Evolutionary conservation across 2,329 filamentous ascomycete genomes (phyloP).

Genomic region (Amauroascus verrucosus): DNA sequence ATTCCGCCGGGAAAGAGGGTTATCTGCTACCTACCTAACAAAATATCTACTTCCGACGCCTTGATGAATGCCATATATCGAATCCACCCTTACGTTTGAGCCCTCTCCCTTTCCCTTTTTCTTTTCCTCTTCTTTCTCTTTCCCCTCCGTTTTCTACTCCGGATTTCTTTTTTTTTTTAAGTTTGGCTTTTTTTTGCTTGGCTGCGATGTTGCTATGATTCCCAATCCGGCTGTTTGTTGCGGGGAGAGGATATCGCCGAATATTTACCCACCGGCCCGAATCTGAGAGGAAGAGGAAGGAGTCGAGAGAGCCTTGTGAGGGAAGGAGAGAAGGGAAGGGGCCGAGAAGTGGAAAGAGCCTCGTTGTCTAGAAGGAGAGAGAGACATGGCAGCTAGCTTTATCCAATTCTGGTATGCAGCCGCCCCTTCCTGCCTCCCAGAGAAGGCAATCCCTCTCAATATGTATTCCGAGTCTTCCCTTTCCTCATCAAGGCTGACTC

Average conservation of each 20-base stretch:
- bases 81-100: not conserved
- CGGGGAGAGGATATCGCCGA: conserved; percentile 1
- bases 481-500: not conserved
- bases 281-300: not conserved
- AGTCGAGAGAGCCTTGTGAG: not conserved
- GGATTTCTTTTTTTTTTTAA: not conserved
- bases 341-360: not conserved
- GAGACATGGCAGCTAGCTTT: conserved; percentile 13
- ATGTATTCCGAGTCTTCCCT: not conserved
- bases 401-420: conserved; percentile 15
- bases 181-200: not conserved
- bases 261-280: not conserved
- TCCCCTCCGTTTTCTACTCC: not conserved
- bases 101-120: not conserved
- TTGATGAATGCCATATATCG: not conserved
- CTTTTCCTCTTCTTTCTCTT: not conserved
- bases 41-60: not conserved
- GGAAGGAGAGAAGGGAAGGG: not conserved
- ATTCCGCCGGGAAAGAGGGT: not conserved
- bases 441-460: not conserved
- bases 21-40: not conserved
- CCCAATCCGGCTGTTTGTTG: not conserved
- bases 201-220: conserved; percentile 4
- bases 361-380: not conserved
- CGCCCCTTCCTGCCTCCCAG: not conserved